A percentile compares a stretch with the other conserved stretches of the same genome.
phyloP scores from a whole-genome alignment of 179 eudicot genomes.

The Carnegiea gigantea region DNA sequence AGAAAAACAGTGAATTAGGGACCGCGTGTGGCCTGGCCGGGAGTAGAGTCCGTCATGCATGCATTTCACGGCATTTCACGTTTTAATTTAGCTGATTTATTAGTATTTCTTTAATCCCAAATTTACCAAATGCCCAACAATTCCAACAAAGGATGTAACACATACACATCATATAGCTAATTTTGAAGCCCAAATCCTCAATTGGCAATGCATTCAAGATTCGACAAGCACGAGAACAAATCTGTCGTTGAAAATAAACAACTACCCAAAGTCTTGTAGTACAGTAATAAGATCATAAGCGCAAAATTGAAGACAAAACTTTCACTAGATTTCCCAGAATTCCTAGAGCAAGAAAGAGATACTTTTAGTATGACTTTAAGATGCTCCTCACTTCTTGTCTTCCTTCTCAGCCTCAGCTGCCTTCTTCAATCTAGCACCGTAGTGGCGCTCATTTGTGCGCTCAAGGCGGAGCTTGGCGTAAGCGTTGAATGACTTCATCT shows the following conservation, averaged over 20 bases:
- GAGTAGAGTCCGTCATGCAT: too few species aligned
- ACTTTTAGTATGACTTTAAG: not conserved
- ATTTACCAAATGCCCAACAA: too few species aligned
- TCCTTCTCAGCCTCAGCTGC: constrained; percentile 86
- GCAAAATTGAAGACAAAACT: constrained; percentile 21
- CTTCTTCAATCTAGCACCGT: constrained; percentile 65
- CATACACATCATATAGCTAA: not conserved
- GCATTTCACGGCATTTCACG: too few species aligned
- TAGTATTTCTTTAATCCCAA: too few species aligned
- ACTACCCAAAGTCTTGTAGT: constrained; percentile 5
- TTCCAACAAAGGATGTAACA: too few species aligned
- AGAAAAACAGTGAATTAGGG: too few species aligned
- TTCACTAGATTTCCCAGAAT: not conserved
- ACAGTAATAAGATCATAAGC: not conserved
- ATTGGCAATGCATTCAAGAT: not conserved
- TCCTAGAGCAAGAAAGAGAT: not conserved
- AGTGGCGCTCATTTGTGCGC: constrained; percentile 57
- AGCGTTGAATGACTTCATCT: constrained; percentile 70
- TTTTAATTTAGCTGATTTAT: too few species aligned
- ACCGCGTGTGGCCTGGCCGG: too few species aligned
- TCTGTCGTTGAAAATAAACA: not conserved
- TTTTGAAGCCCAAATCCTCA: not conserved
- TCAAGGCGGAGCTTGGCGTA: constrained; percentile 67
- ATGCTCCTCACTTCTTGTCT: constrained; percentile 54
- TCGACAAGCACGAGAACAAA: not conserved